Conservation (phyloP, 345 rosid species). For the Gossypium raimondii region DNA sequence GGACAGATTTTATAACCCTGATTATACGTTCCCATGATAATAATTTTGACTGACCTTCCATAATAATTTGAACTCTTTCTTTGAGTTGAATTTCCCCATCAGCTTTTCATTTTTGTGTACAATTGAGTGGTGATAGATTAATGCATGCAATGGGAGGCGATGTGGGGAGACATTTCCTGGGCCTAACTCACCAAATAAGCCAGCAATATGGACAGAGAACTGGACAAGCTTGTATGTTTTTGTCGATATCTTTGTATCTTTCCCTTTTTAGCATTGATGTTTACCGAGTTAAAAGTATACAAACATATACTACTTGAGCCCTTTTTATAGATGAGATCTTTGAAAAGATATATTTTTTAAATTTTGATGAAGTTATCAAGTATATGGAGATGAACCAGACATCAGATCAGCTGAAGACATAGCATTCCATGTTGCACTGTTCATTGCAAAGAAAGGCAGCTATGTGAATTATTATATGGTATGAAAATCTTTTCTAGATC, state of each 20-base stretch:
- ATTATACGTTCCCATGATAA: not conserved
- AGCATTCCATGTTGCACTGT: conserved; percentile 70
- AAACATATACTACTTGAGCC: not conserved
- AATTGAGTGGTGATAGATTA: conserved; percentile 39
- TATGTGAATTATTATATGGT: conserved; percentile 91
- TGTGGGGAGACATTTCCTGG: conserved; percentile 80
- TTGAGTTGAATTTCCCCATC: not conserved
- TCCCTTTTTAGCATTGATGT: not conserved
- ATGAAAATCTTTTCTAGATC: conserved; percentile 7
- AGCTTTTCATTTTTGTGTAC: not conserved
- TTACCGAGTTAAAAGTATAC: not conserved
- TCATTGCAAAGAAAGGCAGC: conserved; percentile 76
- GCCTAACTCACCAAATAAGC: conserved; percentile 77
- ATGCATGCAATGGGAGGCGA: conserved; percentile 70
- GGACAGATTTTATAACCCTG: not conserved
- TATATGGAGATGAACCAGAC: conserved; percentile 47
- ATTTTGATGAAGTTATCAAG: conserved; percentile 44
- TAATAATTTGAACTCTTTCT: not conserved
- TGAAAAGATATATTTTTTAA: not conserved
- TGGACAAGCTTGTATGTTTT: conserved; percentile 74
- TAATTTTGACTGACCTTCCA: not conserved
- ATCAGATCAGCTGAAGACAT: conserved; percentile 65
- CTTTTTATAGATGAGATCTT: no score
- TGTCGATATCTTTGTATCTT: not conserved
- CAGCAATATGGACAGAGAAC: conserved; percentile 86